phyloP scores from a whole-genome alignment of 768 basidiomycete genomes.

The Lactarius psammicola region DNA sequence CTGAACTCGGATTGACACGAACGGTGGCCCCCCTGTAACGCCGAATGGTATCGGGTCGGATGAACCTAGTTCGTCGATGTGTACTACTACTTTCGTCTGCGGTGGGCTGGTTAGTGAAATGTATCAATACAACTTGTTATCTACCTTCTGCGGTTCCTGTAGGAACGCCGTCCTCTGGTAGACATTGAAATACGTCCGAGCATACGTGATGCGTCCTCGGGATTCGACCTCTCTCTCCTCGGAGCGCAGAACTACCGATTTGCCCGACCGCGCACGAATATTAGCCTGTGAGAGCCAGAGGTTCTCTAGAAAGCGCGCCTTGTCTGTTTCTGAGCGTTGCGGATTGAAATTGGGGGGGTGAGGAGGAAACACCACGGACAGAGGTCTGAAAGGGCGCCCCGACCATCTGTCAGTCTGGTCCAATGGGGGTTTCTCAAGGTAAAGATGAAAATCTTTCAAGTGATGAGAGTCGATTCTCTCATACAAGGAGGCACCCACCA shows the following conservation, averaged over 20 bases:
- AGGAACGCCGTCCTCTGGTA: slow-evolving; percentile 81
- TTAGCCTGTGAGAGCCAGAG: slow-evolving; percentile 86
- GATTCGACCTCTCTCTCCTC: slow-evolving; percentile 77
- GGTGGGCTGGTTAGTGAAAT: slow-evolving; percentile 11
- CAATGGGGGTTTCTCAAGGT: slow-evolving; percentile 75
- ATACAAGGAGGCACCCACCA: slow-evolving; percentile 48
- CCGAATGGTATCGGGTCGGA: slow-evolving; percentile 81
- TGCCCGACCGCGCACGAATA: slow-evolving; percentile 68
- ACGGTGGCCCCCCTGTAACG: slow-evolving; percentile 57
- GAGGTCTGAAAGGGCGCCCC: slow-evolving; percentile 77
- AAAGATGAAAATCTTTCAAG: slow-evolving; percentile 74
- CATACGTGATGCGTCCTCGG: slow-evolving; percentile 59
- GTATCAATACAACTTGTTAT: slow-evolving; percentile 22
- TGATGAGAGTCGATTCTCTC: slow-evolving; percentile 18
- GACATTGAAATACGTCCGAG: slow-evolving; percentile 86
- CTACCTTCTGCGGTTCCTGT: slow-evolving; percentile 76
- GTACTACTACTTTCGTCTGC: slow-evolving; percentile 85
- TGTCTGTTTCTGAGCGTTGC: slow-evolving; percentile 59
- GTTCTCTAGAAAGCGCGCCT: slow-evolving; percentile 82
- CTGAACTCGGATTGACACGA: slow-evolving; percentile 77
- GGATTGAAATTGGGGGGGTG: slow-evolving; percentile 65
- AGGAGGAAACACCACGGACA: slow-evolving; percentile 77
- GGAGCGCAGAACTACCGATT: slow-evolving; percentile 68
- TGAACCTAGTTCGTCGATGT: slow-evolving; percentile 73
- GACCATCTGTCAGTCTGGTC: slow-evolving; percentile 88